Percentiles rank a stretch among this genome's conserved stretches.
Evolutionary conservation across 352 stramenopile species (phyloP).

Genomic region (Blastocystis sp.): DNA sequence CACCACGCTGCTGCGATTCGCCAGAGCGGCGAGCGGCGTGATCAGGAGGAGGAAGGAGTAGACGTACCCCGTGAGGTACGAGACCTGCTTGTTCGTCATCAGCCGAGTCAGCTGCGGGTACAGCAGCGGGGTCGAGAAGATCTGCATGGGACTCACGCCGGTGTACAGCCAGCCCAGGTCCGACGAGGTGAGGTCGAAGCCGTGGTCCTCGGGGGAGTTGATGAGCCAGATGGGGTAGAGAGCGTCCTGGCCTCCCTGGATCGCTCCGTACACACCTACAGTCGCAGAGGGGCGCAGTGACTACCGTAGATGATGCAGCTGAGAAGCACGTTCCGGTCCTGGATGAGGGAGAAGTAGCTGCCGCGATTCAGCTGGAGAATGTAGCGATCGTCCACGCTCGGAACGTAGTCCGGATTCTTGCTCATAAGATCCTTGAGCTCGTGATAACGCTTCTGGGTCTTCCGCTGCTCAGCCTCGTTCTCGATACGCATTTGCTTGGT

Average conservation of each 20-base stretch:
- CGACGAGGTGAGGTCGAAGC: slow-evolving; percentile 11
- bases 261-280: not conserved
- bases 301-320: slow-evolving; percentile 44
- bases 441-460: not conserved
- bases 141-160: slow-evolving; percentile 18
- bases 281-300: not conserved
- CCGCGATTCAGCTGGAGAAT: slow-evolving; percentile 28
- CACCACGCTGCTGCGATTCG: not conserved
- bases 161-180: slow-evolving; percentile 56
- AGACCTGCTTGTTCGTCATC: not conserved
- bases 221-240: slow-evolving; percentile 50
- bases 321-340: not conserved
- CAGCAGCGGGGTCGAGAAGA: slow-evolving; percentile 45
- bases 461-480: not conserved
- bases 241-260: slow-evolving; percentile 39
- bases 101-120: not conserved
- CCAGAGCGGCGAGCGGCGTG: not conserved
- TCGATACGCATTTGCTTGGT: not conserved
- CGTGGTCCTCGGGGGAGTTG: slow-evolving; percentile 28
- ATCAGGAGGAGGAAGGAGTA: slow-evolving; percentile 27
- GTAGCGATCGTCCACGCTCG: slow-evolving; percentile 14
- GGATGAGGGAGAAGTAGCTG: slow-evolving; percentile 26
- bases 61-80: not conserved
- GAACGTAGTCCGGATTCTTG: slow-evolving; percentile 7
- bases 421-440: not conserved